phyloP scores from a whole-genome alignment of 441 rosid genomes.

The Hura crepitans region DNA sequence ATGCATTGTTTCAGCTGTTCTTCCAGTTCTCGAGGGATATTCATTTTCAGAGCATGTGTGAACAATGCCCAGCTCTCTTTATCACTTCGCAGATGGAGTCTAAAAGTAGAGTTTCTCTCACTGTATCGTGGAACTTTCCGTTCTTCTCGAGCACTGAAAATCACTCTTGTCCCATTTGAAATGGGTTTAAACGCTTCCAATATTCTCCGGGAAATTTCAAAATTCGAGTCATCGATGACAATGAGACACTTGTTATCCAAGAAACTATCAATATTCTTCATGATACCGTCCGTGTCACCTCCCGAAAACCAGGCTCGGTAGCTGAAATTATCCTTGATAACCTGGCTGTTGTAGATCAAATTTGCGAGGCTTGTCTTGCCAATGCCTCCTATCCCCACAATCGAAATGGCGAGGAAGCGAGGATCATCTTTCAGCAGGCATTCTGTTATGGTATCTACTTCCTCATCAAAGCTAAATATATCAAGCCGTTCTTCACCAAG shows the following conservation, averaged over 20 bases:
- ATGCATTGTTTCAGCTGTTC: too few relatives aligned
- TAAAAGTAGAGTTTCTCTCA: too few relatives aligned
- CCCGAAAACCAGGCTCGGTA: not conserved
- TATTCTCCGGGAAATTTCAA: too few relatives aligned
- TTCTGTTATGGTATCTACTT: not conserved
- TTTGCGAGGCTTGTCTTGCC: not conserved
- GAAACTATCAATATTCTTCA: too few relatives aligned
- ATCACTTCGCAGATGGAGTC: too few relatives aligned
- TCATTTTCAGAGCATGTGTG: too few relatives aligned
- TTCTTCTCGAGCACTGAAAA: not conserved
- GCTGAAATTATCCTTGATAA: not conserved
- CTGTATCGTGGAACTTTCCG: not conserved
- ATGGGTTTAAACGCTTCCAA: not conserved
- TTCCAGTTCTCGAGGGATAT: too few relatives aligned
- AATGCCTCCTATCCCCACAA: not conserved
- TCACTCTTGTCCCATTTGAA: not conserved
- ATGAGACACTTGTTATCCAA: not conserved
- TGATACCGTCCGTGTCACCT: too few relatives aligned
- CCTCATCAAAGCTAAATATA: too few relatives aligned
- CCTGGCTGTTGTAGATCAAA: not conserved
- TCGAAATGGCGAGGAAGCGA: not conserved
- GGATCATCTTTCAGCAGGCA: not conserved
- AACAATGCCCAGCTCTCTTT: too few relatives aligned
- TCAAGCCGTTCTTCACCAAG: too few relatives aligned
- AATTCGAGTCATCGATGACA: not conserved